These are phyloP conservation scores for Mikania micrantha DNA, from an alignment of 129 eudicot genomes.

Conservation along the genomic window DNA sequence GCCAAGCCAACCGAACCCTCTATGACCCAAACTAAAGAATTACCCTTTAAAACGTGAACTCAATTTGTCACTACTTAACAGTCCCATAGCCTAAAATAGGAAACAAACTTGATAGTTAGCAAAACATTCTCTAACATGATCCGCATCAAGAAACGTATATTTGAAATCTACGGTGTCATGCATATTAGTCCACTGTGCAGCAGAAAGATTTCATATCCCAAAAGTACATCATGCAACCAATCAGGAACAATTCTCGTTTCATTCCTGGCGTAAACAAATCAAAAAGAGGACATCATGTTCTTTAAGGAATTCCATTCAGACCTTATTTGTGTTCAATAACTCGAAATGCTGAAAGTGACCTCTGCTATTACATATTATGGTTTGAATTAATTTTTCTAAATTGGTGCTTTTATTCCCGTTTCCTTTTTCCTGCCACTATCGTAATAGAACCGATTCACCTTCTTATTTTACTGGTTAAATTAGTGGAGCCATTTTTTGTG, in stretches of 20 bases:
- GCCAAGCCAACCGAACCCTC: background rate
- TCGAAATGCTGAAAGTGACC: constrained; percentile 82
- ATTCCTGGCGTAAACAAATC: constrained; percentile 90
- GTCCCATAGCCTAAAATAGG: background rate
- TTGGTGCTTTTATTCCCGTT: too few species aligned
- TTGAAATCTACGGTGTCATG: constrained; percentile 88
- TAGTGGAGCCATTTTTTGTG: too few species aligned
- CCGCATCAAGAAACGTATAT: constrained; percentile 87
- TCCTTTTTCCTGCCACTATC: too few species aligned
- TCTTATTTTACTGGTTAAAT: too few species aligned
- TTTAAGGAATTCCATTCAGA: constrained; percentile 89
- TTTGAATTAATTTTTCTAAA: constrained; percentile 36
- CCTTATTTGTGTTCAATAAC: constrained; percentile 78
- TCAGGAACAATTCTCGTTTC: constrained; percentile 97
- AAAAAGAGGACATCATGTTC: constrained; percentile 94
- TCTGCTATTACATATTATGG: constrained; percentile 90
- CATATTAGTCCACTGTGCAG: constrained; percentile 97
- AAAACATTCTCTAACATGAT: constrained; percentile 77
- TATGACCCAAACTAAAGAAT: too few species aligned
- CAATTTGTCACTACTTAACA: background rate
- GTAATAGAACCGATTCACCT: too few species aligned
- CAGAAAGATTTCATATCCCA: constrained; percentile 98
- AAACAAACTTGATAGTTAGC: constrained; percentile 57
- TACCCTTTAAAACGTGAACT: too few species aligned
- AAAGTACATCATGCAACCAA: constrained; percentile 90